Evolutionary conservation across 2,329 filamentous ascomycete genomes (phyloP).

Genomic region (Fusarium sp.): DNA sequence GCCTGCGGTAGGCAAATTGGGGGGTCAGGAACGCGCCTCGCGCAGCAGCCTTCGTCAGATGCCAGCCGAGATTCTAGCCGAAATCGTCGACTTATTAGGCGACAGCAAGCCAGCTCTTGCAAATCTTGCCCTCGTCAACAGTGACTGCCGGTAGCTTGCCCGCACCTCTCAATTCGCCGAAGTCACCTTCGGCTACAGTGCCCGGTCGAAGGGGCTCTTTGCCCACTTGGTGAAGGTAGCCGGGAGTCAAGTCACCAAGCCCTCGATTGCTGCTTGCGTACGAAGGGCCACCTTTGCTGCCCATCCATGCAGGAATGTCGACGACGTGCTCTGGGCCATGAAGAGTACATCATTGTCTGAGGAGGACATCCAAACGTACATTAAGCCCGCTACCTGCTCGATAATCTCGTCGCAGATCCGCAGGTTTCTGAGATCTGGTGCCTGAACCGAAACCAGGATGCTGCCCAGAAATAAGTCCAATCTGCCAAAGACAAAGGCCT

Average conservation of each 20-base stretch:
- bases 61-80: slow-evolving; percentile 17
- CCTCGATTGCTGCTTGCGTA: slow-evolving; percentile 3
- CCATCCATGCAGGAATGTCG: too few species aligned
- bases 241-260: neutral
- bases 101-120: slow-evolving; percentile 21
- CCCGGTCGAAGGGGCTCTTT: neutral
- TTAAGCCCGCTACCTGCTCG: neutral
- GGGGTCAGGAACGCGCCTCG: neutral
- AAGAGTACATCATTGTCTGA: too few species aligned
- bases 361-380: too few species aligned
- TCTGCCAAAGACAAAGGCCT: neutral
- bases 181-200: slow-evolving; percentile 24
- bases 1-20: too few species aligned
- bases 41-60: slow-evolving; percentile 8
- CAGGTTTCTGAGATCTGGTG: neutral
- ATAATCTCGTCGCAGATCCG: neutral
- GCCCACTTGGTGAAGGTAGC: neutral
- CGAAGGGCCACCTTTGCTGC: neutral
- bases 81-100: slow-evolving; percentile 14
- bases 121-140: slow-evolving; percentile 31
- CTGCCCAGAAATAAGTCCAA: neutral
- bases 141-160: slow-evolving; percentile 28
- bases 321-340: too few species aligned
- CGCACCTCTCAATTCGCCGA: slow-evolving; percentile 25
- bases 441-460: neutral